Evolutionary conservation across 306 rosid genomes (phyloP).

Genomic region (Corylus avellana): DNA sequence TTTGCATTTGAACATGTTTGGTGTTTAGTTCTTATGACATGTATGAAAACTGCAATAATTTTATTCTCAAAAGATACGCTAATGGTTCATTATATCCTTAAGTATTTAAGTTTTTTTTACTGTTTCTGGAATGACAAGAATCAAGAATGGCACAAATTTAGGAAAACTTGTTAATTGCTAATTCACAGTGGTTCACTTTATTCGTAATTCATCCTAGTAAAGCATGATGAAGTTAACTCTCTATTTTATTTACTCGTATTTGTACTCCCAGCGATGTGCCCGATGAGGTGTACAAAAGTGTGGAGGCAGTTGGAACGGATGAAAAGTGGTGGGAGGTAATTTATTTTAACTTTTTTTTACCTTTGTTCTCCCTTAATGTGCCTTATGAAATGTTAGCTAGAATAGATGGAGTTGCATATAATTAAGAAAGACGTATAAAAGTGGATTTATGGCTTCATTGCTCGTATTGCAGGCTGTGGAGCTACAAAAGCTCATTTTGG

Average conservation of each 20-base stretch:
- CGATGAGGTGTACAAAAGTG: conserved; percentile 71
- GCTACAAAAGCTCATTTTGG: conserved; percentile 83
- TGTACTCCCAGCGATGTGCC: conserved; percentile 60
- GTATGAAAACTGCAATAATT: neutral
- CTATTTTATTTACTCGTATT: conserved; percentile 11
- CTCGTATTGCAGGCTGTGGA: conserved; percentile 71
- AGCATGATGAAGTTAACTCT: neutral
- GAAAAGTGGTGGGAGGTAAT: conserved; percentile 98
- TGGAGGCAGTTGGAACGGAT: conserved; percentile 57
- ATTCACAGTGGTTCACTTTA: neutral
- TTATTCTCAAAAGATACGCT: neutral
- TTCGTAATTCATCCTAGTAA: neutral
- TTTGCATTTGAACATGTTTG: neutral
- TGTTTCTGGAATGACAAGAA: neutral
- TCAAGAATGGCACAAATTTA: neutral
- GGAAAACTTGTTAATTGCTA: neutral
- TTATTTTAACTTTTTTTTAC: neutral
- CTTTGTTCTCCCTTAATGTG: neutral
- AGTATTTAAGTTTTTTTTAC: neutral
- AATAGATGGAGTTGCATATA: conserved; percentile 2
- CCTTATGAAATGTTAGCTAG: neutral
- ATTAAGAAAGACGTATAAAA: neutral
- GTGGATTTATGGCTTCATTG: neutral
- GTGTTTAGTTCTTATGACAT: neutral
- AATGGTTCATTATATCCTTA: neutral